Evolutionary conservation across 441 rosid genomes (phyloP).

Genomic region (Erodium texanum): DNA sequence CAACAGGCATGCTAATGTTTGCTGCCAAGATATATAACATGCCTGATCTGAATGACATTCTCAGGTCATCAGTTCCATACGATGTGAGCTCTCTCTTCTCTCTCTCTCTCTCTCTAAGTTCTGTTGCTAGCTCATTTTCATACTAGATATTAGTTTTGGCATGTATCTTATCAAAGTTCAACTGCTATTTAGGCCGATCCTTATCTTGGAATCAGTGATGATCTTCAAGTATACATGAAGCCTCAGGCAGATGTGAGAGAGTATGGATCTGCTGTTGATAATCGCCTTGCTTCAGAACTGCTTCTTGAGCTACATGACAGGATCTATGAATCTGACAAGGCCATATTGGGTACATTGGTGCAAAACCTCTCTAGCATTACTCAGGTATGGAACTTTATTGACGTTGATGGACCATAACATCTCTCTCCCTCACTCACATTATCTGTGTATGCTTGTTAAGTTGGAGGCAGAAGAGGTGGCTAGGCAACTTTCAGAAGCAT

Average conservation of each 20-base stretch:
- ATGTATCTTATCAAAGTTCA: slow-evolving; percentile 7
- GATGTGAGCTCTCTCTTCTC: slow-evolving; percentile 44
- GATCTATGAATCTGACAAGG: slow-evolving; percentile 37
- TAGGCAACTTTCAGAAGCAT: slow-evolving; percentile 58
- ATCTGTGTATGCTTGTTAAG: slow-evolving; percentile 33
- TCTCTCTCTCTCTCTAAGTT: not conserved
- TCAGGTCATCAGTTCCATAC: slow-evolving; percentile 42
- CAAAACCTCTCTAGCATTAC: slow-evolving; percentile 40
- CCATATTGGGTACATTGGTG: slow-evolving; percentile 39
- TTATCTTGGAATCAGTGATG: slow-evolving; percentile 53
- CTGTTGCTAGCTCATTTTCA: not conserved
- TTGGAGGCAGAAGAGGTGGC: slow-evolving; percentile 47
- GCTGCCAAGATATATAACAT: slow-evolving; percentile 67
- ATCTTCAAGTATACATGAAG: slow-evolving; percentile 58
- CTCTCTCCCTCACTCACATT: slow-evolving; percentile 10
- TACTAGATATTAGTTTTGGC: not conserved
- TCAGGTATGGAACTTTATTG: slow-evolving; percentile 38
- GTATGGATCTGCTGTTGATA: slow-evolving; percentile 59
- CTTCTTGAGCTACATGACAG: slow-evolving; percentile 49
- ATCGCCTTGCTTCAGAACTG: slow-evolving; percentile 48
- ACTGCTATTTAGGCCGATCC: slow-evolving; percentile 70
- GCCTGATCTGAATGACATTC: slow-evolving; percentile 40
- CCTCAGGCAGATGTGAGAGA: slow-evolving; percentile 54
- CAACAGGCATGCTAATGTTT: slow-evolving; percentile 70
- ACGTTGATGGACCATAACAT: not conserved